Conservation (phyloP, 352 stramenopile species). For the Peronospora belbahrii region DNA sequence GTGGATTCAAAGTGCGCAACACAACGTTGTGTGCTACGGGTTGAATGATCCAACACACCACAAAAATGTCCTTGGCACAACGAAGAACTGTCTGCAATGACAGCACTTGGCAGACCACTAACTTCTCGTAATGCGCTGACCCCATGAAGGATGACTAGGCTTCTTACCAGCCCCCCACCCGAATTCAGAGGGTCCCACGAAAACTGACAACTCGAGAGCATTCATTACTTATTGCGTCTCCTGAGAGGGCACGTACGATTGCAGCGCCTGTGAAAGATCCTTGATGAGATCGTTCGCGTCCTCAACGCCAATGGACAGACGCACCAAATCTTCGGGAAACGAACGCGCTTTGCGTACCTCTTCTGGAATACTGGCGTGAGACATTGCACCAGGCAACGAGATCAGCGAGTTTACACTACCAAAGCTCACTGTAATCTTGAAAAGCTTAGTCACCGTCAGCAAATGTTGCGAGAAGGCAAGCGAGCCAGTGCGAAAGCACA, state of each 20-base stretch:
- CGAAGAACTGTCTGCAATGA: slow-evolving; percentile 17
- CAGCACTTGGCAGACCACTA: slow-evolving; percentile 6
- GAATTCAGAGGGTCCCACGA: slow-evolving; percentile 27
- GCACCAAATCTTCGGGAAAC: slow-evolving; percentile 91
- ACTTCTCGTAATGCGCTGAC: slow-evolving; percentile 12
- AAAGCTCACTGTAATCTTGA: slow-evolving; percentile 92
- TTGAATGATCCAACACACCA: slow-evolving; percentile 22
- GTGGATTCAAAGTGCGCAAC: slow-evolving; percentile 30
- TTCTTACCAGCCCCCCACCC: slow-evolving; percentile 21
- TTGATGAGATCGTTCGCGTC: slow-evolving; percentile 90
- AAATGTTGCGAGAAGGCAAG: slow-evolving; percentile 86
- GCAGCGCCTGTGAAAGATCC: slow-evolving; percentile 88
- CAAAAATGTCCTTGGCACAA: slow-evolving; percentile 11
- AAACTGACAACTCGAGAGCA: slow-evolving; percentile 4
- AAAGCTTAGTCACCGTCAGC: slow-evolving; percentile 88
- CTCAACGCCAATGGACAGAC: slow-evolving; percentile 93
- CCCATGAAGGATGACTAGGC: slow-evolving; percentile 27
- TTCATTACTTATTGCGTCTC: slow-evolving; percentile 10
- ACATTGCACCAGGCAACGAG: slow-evolving; percentile 91
- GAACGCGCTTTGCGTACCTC: slow-evolving; percentile 86
- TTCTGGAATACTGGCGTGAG: slow-evolving; percentile 90
- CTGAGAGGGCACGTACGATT: slow-evolving; percentile 52
- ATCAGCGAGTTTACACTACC: slow-evolving; percentile 90
- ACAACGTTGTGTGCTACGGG: slow-evolving; percentile 25
- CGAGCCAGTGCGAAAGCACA: slow-evolving; percentile 86